Conservation (phyloP, 352 stramenopile species). For the Lagenidium giganteum region DNA sequence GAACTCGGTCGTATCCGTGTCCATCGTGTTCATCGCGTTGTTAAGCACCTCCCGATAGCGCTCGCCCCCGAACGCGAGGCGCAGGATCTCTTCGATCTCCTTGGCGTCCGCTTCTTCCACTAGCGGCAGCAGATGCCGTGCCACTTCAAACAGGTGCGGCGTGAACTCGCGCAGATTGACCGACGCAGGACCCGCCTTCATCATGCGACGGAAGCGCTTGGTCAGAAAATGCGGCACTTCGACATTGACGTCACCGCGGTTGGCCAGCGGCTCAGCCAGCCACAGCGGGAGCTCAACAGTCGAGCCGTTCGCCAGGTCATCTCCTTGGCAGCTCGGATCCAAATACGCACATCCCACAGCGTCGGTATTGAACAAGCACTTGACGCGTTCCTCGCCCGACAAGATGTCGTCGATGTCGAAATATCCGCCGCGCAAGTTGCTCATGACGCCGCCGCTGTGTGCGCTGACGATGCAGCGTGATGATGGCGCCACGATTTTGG, state of each 20-base stretch:
- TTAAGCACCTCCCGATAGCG: conserved; percentile 62
- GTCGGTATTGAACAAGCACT: conserved; percentile 55
- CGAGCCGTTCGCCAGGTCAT: conserved; percentile 27
- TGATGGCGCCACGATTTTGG: no score
- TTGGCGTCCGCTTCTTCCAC: conserved; percentile 27
- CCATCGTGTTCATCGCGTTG: conserved; percentile 65
- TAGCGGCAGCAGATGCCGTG: conserved; percentile 34
- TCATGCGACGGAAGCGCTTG: conserved; percentile 59
- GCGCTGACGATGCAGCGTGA: no score
- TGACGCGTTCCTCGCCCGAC: conserved; percentile 60
- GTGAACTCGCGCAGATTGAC: conserved; percentile 68
- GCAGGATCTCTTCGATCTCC: conserved; percentile 67
- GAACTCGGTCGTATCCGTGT: conserved; percentile 74
- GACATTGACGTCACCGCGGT: conserved; percentile 37
- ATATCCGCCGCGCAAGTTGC: conserved; percentile 38
- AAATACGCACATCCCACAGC: conserved; percentile 56
- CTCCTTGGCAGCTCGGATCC: conserved; percentile 40
- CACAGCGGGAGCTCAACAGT: conserved; percentile 64
- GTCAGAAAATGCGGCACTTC: conserved; percentile 47
- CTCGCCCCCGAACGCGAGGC: conserved; percentile 55
- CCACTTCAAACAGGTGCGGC: conserved; percentile 51
- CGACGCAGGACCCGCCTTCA: conserved; percentile 60
- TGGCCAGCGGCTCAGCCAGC: conserved; percentile 37
- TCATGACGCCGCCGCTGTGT: no score
- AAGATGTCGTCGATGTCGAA: conserved; percentile 66